Evolutionary conservation across 495 filamentous ascomycete species (phyloP).

Genomic region (Durotheca rogersii): DNA sequence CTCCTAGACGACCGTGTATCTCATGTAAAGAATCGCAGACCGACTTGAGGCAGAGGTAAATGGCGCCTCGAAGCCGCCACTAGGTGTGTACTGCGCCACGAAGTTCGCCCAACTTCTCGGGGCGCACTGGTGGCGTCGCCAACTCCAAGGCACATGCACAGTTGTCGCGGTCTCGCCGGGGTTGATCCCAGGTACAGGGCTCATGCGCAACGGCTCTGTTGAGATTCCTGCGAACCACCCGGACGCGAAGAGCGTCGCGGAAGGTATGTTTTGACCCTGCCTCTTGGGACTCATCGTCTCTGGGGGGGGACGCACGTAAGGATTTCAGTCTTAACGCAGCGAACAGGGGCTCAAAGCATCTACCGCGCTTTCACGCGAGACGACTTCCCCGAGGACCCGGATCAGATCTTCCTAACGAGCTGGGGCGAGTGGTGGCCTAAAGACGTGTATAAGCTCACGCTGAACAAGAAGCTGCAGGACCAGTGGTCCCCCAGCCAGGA

Average conservation of each 20-base stretch:
- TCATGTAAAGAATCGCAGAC: constrained; percentile 1
- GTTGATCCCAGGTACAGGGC: constrained; percentile 41
- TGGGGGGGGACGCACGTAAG: too few relatives aligned
- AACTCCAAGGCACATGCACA: constrained; percentile 36
- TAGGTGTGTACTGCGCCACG: constrained; percentile 36
- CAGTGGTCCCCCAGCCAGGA: constrained; percentile 47
- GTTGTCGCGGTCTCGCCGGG: constrained; percentile 51
- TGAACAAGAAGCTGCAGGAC: constrained; percentile 46
- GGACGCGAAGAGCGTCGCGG: constrained; percentile 42
- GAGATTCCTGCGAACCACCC: constrained; percentile 24
- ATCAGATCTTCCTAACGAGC: constrained; percentile 49
- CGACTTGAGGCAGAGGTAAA: constrained; percentile 38
- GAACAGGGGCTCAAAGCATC: constrained; percentile 42
- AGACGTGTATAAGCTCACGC: constrained; percentile 37
- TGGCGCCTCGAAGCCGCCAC: constrained; percentile 23
- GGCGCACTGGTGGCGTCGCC: constrained; percentile 53
- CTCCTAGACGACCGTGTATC: background rate
- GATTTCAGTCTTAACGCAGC: background rate
- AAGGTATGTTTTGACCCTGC: constrained; percentile 34
- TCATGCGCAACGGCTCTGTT: constrained; percentile 24
- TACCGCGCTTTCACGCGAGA: constrained; percentile 43
- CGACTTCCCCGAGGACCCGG: constrained; percentile 47
- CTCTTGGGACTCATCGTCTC: background rate
- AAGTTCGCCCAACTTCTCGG: constrained; percentile 49
- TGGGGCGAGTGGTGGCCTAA: constrained; percentile 53